Percentiles rank a stretch among this genome's conserved stretches.
phyloP scores from a whole-genome alignment of 306 rosid species.

The Fragaria nilgerrensis region DNA sequence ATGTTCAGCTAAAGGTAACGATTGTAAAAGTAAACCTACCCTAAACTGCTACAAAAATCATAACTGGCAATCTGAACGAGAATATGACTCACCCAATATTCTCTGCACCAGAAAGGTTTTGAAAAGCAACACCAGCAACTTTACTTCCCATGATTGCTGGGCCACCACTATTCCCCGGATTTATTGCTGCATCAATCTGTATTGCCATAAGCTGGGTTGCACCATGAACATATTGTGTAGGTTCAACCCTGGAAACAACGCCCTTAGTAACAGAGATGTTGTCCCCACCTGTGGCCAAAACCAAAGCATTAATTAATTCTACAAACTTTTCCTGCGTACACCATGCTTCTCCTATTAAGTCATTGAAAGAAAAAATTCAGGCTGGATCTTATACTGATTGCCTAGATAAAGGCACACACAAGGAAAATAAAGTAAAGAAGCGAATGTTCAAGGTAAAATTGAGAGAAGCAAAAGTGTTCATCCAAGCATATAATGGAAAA shows the following conservation, averaged over 20 bases:
- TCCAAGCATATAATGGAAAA: background rate
- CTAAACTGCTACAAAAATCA: background rate
- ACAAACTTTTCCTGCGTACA: background rate
- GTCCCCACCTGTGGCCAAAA: slow-evolving; percentile 66
- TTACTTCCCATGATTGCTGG: slow-evolving; percentile 83
- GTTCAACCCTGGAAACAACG: slow-evolving; percentile 89
- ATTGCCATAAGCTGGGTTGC: slow-evolving; percentile 89
- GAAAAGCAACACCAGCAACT: slow-evolving; percentile 95
- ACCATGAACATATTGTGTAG: slow-evolving; percentile 89
- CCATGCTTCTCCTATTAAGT: slow-evolving; percentile 6
- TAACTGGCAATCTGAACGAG: background rate
- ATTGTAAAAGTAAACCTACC: background rate
- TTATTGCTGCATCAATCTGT: slow-evolving; percentile 93
- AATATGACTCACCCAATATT: slow-evolving; percentile 71
- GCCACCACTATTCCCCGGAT: slow-evolving; percentile 98
- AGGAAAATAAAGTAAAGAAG: background rate
- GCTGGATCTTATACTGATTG: background rate
- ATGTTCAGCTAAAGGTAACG: background rate
- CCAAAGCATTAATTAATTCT: slow-evolving; percentile 1
- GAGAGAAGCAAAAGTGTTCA: background rate
- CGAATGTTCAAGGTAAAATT: background rate
- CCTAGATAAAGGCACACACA: background rate
- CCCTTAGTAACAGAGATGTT: slow-evolving; percentile 93
- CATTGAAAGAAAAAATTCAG: background rate
- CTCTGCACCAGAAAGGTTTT: slow-evolving; percentile 95